Evolutionary conservation across 2,329 filamentous ascomycete species (phyloP), one percentile per base, ranked within the genome.

Genomic region (Alternaria sp.): DNA sequence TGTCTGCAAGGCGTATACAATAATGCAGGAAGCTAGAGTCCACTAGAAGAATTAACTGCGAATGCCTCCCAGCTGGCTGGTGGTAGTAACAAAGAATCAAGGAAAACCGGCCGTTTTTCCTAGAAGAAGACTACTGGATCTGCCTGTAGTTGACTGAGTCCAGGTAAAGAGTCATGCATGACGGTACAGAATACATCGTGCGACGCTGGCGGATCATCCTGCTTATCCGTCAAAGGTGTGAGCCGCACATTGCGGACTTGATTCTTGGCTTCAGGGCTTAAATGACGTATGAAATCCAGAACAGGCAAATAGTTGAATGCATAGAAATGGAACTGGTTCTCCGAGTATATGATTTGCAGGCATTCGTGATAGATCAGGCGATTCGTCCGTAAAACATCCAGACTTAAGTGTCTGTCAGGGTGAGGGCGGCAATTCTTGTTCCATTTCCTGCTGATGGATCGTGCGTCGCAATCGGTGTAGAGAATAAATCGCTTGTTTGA

Each of bases 401-500:
- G 75, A 18, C 66, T 70, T 30, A 75, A 64, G 34, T 71, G 57
- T 54, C 71, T 74, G 53, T 78, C 76, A 27, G 74, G 73, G 58
- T 77, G 74, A 12, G 75, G 74, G 25, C 71, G 71, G 59, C 72
- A 74, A 54, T 76, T 73, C 50, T 71, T 70, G 56, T 77, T 78
- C 73, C 73, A 78, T 54, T 74, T 77, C 55, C 74, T 74, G 65
- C 77, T 79, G 53, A 83, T 67, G 10, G 70, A 71, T 18, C 68
- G 75, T 8, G 78, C 66, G 25, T 80, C 78, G 63, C 80, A 80
- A 66, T 82, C 77, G 32, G 81, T 83, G 67, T 81, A 80, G 60
- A 85, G 74, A 12, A 82, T 76, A 60, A 84, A 81, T 20, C 82
- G 79, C 40, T 78, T 81, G 59, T 76, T 75, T 14, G 75, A 75